Percentiles rank a stretch among this genome's conserved stretches.
These are phyloP conservation scores for Psilocybe sp. DNA, from an alignment of 768 basidiomycete species.

Conservation along the genomic window DNA sequence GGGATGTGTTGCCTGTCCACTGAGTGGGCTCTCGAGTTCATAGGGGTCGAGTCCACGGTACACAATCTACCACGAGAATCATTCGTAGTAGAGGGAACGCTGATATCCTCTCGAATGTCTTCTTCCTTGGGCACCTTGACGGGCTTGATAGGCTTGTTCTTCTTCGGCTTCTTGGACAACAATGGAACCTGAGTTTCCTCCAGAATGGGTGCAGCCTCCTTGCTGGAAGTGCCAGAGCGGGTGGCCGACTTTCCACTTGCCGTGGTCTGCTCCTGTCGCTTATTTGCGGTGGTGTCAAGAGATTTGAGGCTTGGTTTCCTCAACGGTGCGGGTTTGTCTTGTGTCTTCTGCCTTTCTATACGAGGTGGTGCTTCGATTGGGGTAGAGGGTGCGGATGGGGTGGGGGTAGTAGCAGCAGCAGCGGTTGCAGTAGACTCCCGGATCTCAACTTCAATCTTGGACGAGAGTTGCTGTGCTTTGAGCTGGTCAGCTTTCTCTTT, in stretches of 20 bases:
- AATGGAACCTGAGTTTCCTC: conserved; percentile 62
- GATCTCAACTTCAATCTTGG: neutral
- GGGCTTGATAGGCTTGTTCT: conserved; percentile 67
- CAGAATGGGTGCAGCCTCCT: conserved; percentile 10
- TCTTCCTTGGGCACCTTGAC: conserved; percentile 60
- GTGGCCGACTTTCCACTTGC: conserved; percentile 3
- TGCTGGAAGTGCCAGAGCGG: conserved; percentile 12
- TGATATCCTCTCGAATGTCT: conserved; percentile 44
- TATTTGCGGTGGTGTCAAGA: conserved; percentile 2
- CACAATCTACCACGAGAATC: conserved; percentile 32
- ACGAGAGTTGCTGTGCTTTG: conserved; percentile 8
- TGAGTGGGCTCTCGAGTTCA: conserved; percentile 60
- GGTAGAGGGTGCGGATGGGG: neutral
- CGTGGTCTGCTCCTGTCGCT: conserved; percentile 9
- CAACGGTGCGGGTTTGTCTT: conserved; percentile 1
- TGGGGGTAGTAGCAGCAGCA: neutral
- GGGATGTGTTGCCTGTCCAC: conserved; percentile 45
- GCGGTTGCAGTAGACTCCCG: neutral
- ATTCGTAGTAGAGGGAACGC: conserved; percentile 47
- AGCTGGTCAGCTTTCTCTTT: conserved; percentile 42
- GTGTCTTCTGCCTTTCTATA: neutral
- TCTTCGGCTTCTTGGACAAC: conserved; percentile 81
- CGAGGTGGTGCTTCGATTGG: conserved; percentile 2
- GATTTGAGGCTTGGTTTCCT: conserved; percentile 10
- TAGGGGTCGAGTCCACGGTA: conserved; percentile 46